phyloP scores from a whole-genome alignment of 192 early-diverging fungal genomes.

The Umbelopsis sp. region DNA sequence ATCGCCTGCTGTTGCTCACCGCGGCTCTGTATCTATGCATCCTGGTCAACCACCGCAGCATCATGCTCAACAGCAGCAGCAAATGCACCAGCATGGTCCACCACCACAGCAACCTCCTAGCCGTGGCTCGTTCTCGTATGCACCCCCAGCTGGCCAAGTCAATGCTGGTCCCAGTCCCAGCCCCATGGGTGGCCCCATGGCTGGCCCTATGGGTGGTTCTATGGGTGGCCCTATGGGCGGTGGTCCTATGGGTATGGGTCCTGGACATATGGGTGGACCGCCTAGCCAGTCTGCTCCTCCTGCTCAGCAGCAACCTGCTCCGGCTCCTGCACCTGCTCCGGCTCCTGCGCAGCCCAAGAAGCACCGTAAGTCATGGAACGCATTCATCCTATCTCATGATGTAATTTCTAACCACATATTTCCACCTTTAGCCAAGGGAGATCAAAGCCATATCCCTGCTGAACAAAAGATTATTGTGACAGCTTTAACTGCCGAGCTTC shows the following conservation, averaged over 20 bases:
- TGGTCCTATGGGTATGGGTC: not conserved
- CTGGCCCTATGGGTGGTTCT: no score
- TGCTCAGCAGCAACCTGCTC: slow-evolving; percentile 30
- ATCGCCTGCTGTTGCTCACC: slow-evolving; percentile 4
- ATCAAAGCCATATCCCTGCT: slow-evolving; percentile 81
- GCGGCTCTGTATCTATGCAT: slow-evolving; percentile 29
- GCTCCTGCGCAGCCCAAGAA: slow-evolving; percentile 48
- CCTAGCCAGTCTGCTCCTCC: slow-evolving; percentile 22
- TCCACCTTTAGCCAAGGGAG: slow-evolving; percentile 66
- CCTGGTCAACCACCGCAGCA: slow-evolving; percentile 40
- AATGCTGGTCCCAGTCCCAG: slow-evolving; percentile 43
- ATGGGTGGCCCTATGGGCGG: no score
- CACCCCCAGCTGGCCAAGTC: slow-evolving; percentile 35
- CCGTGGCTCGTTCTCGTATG: slow-evolving; percentile 38
- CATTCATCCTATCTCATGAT: not conserved
- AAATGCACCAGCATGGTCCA: slow-evolving; percentile 10
- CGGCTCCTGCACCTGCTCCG: slow-evolving; percentile 49
- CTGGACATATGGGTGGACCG: slow-evolving; percentile 37
- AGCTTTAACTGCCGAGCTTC: slow-evolving; percentile 56
- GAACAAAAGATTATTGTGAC: slow-evolving; percentile 66
- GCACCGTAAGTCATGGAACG: slow-evolving; percentile 56
- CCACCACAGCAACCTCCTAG: slow-evolving; percentile 15
- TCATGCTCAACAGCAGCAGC: slow-evolving; percentile 30
- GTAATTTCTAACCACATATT: not conserved
- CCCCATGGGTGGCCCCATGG: slow-evolving; percentile 27